Base-by-base conservation (phyloP, 805 yeast species). In the Candida taoyuanica region DNA sequence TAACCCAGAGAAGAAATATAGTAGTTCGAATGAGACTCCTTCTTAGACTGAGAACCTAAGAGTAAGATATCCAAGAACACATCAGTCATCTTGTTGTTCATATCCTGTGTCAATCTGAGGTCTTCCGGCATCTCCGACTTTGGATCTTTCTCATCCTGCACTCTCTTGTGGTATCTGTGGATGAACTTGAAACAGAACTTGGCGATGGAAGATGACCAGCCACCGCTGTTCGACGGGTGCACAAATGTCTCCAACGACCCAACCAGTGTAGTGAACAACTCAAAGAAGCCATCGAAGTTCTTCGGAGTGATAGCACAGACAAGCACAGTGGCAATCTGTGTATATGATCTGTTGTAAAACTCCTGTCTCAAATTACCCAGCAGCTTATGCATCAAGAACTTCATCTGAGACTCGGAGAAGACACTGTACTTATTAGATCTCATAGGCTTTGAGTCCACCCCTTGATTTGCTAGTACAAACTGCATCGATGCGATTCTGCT, bases 191-290 rank as follows among this genome's bases (percentile, higher is more conserved):
- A 70, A n/a, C 84, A 64, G 19, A 85, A 71, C 40, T 75, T 75
- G 1, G 94, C 71, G 21, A 91, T 73, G 5, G 80, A 65, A 19
- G 71, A 60, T 0, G 95, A 74, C 97, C 98, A 89, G n/a, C 72
- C 71, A 0, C 96, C 98, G n/a, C 70, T 60, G 57, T 89, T 89
- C 0, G 98, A 88, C 6, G 98, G 98, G 58, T 93, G 97, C 3
- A 79, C 80, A 60, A 81, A 85, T 15, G 96, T 85, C 44, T 76
- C 81, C 5, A 88, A 65, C 0, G 95, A 77, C 37, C 78, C 77
- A n/a, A 83, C 49, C 19, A 85, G 63, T 0, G 76, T 69, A 17
- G 66, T 64, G 5, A 89, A 52, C 34, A 71, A 65, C 14, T 68
- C 74, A 48, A 81, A 56, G 17, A 79, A 67, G 15, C 56, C 66